A percentile compares a stretch with the other conserved stretches of the same genome.
phyloP scores from a whole-genome alignment of 2,329 filamentous ascomycete genomes.

The Sporothrix euskadiensis region DNA sequence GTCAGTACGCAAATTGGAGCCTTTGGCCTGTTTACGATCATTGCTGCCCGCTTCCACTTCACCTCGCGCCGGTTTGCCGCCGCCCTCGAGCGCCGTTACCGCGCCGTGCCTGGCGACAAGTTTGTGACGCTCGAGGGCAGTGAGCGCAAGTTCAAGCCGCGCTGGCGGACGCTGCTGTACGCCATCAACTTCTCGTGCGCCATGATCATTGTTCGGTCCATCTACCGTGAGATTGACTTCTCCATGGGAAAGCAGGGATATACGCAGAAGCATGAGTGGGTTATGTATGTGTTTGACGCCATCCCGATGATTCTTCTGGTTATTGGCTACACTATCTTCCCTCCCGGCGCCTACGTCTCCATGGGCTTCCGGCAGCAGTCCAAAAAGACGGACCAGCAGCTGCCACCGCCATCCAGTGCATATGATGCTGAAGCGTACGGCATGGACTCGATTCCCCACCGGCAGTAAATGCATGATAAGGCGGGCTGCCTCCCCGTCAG shows the following conservation, averaged over 20 bases:
- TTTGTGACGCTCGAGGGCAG: constrained; percentile 34
- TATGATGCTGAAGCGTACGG: constrained; percentile 1
- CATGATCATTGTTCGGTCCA: constrained; percentile 40
- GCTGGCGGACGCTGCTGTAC: constrained; percentile 43
- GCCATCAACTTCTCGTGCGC: constrained; percentile 38
- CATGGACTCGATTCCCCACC: not conserved
- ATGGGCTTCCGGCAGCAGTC: constrained; percentile 39
- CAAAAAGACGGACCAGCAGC: constrained; percentile 18
- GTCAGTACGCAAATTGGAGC: constrained; percentile 47
- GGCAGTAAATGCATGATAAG: not conserved
- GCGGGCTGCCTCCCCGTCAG: not conserved
- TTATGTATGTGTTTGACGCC: constrained; percentile 39
- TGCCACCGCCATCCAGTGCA: not conserved
- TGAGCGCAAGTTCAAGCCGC: constrained; percentile 34
- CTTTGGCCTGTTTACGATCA: constrained; percentile 50
- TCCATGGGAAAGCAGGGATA: constrained; percentile 35
- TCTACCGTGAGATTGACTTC: constrained; percentile 40
- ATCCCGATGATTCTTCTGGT: constrained; percentile 38
- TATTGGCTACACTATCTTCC: constrained; percentile 36
- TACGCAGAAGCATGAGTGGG: constrained; percentile 37
- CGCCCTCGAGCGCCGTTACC: constrained; percentile 37
- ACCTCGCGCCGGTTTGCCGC: constrained; percentile 44
- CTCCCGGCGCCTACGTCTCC: constrained; percentile 39
- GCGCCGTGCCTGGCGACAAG: constrained; percentile 40
- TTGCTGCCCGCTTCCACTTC: constrained; percentile 51